Evolutionary conservation across 306 rosid genomes (phyloP), one percentile per base, ranked within the genome.

Genomic region (Arachis hypogaea): DNA sequence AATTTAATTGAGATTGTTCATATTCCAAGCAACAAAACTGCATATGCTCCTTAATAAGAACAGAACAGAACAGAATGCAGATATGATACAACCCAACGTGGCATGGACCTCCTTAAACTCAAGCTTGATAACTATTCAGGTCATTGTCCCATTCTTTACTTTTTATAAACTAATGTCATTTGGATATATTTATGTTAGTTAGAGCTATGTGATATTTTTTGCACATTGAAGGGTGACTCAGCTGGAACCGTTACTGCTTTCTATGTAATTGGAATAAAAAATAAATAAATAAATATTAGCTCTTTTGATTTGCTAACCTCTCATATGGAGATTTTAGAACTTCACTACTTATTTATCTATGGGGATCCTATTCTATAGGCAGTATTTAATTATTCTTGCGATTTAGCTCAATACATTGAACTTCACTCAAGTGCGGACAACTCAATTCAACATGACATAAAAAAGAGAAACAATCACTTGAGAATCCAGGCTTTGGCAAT

Each of bases 171-270:
- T 12, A 10, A 62, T 62, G 61, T 7, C 41, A 38, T 7, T 46
- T 49, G 41, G 28, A 22, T 58, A 60, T 49, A 3, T 51, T 3
- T 59, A 57, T 68, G 57, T 22, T 22, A 22, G 28, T 22, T 22
- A 22, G 33, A 58, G n/a, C 7, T 43, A 10, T 7, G 28, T 22
- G 28, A 22, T 22, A 22, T 61, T 51, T 62, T 18, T 52, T 4
- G 38, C 33, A 43, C 41, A 59, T 84, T 86, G 6, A 88, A 88
- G 79, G 99, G 97, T 10, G 96, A 94, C 69, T 94, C 99, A 30
- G 96, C 97, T 18, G 97, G 97, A 86, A 92, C 96, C 1, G 97
- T 94, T 8, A 92, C 97, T 22, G 97, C 99, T 68, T 92, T 84
- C 82, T 94, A 92, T 79, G 99, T 89, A 68, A 88, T 96, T 73